Conservation (phyloP, 306 rosid genomes). For the Begonia fuchsioides region DNA sequence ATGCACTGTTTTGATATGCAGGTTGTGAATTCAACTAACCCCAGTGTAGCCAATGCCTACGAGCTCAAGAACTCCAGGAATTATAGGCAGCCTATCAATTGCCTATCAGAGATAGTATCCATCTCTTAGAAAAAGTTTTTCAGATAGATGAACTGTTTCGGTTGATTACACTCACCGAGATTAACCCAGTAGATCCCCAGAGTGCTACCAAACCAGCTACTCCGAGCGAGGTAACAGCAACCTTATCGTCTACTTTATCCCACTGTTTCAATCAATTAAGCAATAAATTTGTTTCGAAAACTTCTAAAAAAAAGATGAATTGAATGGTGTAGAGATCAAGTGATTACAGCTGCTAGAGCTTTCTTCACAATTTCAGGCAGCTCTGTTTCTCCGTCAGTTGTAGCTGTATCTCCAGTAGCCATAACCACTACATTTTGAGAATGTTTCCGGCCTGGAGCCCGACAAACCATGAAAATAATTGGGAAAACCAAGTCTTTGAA, state of each 20-base stretch:
- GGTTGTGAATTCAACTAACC: conserved; percentile 29
- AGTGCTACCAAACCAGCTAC: conserved; percentile 44
- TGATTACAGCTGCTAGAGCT: conserved; percentile 41
- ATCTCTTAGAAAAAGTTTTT: background rate
- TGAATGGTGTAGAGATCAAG: background rate
- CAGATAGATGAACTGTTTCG: background rate
- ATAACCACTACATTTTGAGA: conserved; percentile 64
- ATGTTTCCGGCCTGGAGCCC: conserved; percentile 43
- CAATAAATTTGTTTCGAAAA: background rate
- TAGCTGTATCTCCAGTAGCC: conserved; percentile 89
- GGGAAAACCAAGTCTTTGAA: background rate
- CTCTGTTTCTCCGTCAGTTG: conserved; percentile 52
- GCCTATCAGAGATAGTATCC: conserved; percentile 30
- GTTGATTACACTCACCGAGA: conserved; percentile 30
- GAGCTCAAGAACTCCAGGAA: conserved; percentile 80
- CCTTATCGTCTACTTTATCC: conserved; percentile 88
- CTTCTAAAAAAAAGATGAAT: background rate
- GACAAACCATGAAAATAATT: background rate
- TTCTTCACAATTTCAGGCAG: conserved; percentile 55
- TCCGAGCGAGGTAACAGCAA: conserved; percentile 61
- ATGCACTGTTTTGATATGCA: background rate
- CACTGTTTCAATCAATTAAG: conserved; percentile 28
- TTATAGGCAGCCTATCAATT: conserved; percentile 77
- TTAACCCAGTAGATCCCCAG: conserved; percentile 58
- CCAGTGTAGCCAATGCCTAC: conserved; percentile 88